These are phyloP conservation scores for Porphyra umbilicalis DNA, from an alignment of 31 red algal species.

Conservation along the genomic window DNA sequence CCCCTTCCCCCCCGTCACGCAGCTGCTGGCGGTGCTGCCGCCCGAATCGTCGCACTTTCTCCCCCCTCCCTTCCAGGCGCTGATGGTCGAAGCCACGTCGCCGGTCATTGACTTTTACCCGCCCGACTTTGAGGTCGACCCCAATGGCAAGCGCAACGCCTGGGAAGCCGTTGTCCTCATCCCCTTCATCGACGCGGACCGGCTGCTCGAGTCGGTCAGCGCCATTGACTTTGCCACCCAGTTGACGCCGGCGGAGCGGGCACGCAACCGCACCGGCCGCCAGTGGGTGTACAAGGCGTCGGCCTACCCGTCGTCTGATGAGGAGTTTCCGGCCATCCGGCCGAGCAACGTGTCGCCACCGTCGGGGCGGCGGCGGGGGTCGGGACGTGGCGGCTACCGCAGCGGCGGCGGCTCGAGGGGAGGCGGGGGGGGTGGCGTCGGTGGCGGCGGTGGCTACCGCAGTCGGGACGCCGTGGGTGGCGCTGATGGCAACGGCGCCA, in stretches of 20 bases:
- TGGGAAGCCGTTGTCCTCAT: slow-evolving; percentile 96
- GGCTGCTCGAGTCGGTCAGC: slow-evolving; percentile 61
- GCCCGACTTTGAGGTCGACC: slow-evolving; percentile 70
- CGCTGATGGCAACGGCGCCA: background rate
- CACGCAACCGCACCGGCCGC: slow-evolving; percentile 48
- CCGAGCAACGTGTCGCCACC: slow-evolving; percentile 20
- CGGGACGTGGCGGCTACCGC: background rate
- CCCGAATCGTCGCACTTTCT: slow-evolving; percentile 79
- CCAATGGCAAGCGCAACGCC: slow-evolving; percentile 78
- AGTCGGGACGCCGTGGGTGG: background rate
- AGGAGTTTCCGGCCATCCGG: slow-evolving; percentile 29
- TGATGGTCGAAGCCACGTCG: slow-evolving; percentile 73
- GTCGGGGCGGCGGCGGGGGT: background rate
- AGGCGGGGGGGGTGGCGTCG: background rate
- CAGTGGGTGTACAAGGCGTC: slow-evolving; percentile 54
- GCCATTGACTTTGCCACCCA: slow-evolving; percentile 63
- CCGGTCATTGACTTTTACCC: slow-evolving; percentile 88
- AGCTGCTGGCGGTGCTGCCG: slow-evolving; percentile 92
- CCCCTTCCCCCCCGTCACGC: slow-evolving; percentile 85
- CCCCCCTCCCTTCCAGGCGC: slow-evolving; percentile 51
- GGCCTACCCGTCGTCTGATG: slow-evolving; percentile 32
- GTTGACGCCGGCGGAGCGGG: slow-evolving; percentile 53
- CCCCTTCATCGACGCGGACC: slow-evolving; percentile 94
- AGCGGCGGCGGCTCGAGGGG: background rate
- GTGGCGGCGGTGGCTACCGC: background rate